Evolutionary conservation across 2,329 filamentous ascomycete species (phyloP), one percentile per base, ranked within the genome.

Genomic region (Colletotrichum sp.): DNA sequence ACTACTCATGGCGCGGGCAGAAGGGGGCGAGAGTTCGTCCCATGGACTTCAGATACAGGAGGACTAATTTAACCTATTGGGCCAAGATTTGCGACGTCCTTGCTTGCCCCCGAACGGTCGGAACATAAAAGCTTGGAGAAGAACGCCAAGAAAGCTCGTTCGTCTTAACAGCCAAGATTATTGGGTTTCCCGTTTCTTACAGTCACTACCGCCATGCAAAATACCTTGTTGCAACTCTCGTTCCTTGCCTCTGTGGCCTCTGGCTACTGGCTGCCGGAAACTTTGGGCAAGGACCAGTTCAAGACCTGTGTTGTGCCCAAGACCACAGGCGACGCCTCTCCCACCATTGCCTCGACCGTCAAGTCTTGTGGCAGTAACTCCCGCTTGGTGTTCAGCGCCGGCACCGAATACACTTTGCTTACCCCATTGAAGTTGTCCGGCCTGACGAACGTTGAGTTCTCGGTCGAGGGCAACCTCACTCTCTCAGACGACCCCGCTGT

Each of bases 211-310:
- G 34, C 32, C 5, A 72, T 72, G 69, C 24, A 32, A 7, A 57
- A 12, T 28, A 24, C 62, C 12, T 30, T 72, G 13, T 15, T 72
- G 21, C 32, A 24, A 24, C 63, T 72, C 3, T 26, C 28, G 15
- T 36, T 72, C 24, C 62, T 72, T 4, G 62, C 69, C 24, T 36
- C 44, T 2, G 6, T 57, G 32, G 71, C 66, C 5, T 70, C 71
- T 6, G 71, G 28, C 21, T 74, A 74, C 32, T 74, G 71, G 71
- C n/a, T 74, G 15, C 71, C 71, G 59, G 71, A 74, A 52, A 70
- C 65, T 3, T 26, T 74, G 52, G 21, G 52, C 24, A 67, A 68
- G 8, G 34, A 36, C 18, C 32, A 65, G 5, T 74, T 74, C 66
- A 74, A 71, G 32, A 74, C 66, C 24, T 74, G 71, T n/a, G 59